Evolutionary conservation across 306 rosid genomes (phyloP).

Genomic region (Fragaria ananassa): DNA sequence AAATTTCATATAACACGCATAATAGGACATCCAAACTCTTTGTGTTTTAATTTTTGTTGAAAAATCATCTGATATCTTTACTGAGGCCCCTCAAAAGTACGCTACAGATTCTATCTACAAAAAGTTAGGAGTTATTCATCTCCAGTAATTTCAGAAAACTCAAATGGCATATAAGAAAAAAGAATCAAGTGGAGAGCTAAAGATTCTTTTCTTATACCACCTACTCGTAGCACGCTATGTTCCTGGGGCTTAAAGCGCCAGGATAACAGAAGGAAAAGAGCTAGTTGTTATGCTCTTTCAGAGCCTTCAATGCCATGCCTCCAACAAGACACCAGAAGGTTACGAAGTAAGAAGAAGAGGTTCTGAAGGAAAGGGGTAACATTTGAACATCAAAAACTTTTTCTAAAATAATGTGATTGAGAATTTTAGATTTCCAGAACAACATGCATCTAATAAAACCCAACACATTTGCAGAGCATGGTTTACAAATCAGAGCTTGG

Average conservation of each 20-base stretch:
- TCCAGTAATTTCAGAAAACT: background rate
- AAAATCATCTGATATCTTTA: background rate
- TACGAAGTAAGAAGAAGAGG: too few relatives aligned
- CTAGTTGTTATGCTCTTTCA: too few relatives aligned
- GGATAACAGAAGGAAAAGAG: too few relatives aligned
- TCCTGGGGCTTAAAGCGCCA: too few relatives aligned
- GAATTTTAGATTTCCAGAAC: background rate
- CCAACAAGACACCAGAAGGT: too few relatives aligned
- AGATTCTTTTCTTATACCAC: too few relatives aligned
- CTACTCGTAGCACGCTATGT: too few relatives aligned
- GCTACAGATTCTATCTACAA: background rate
- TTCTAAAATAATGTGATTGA: background rate
- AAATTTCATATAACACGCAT: conserved; percentile 2
- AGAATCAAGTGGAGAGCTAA: too few relatives aligned
- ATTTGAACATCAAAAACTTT: background rate
- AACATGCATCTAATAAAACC: background rate
- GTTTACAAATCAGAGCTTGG: background rate
- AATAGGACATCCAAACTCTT: background rate
- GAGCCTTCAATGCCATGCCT: too few relatives aligned
- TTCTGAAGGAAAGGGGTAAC: too few relatives aligned
- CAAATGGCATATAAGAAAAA: too few relatives aligned
- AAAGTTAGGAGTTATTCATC: background rate
- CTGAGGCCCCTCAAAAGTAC: background rate
- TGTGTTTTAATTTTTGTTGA: background rate
- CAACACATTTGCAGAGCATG: background rate